These are phyloP conservation scores for Scenedesmus sp. DNA, from an alignment of 163 green algal species.

Conservation along the genomic window DNA sequence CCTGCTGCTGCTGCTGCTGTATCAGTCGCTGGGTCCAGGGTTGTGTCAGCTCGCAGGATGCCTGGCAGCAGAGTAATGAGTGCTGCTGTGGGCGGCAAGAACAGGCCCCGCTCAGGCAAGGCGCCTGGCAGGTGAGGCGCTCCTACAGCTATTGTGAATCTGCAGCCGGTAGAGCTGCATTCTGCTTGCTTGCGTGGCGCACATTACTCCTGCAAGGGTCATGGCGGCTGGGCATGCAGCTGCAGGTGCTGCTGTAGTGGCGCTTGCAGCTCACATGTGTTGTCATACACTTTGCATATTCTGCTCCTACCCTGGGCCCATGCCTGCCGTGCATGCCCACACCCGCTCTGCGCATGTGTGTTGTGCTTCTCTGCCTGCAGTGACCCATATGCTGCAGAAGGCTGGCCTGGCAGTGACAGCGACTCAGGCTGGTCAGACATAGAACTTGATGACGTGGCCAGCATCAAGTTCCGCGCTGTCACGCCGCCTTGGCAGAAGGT, in stretches of 20 bases:
- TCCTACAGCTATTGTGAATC: neutral
- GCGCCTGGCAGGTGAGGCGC: neutral
- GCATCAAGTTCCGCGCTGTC: slow-evolving; percentile 61
- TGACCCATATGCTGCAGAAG: neutral
- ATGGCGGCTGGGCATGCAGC: too few species aligned
- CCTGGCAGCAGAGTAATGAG: slow-evolving; percentile 15
- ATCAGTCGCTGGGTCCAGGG: neutral
- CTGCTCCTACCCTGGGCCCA: too few species aligned
- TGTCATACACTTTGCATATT: too few species aligned
- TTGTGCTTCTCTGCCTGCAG: neutral
- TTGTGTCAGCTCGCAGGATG: neutral
- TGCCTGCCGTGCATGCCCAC: neutral
- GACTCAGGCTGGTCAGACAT: slow-evolving; percentile 63
- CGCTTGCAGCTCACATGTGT: too few species aligned
- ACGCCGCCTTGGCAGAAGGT: slow-evolving; percentile 65
- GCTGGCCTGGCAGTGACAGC: neutral
- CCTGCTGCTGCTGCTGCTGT: neutral
- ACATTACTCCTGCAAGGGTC: neutral
- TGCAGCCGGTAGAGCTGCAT: too few species aligned
- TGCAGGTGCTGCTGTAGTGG: too few species aligned
- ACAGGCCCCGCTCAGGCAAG: neutral
- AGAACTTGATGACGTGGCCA: slow-evolving; percentile 66
- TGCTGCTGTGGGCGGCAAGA: neutral
- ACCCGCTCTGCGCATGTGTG: neutral
- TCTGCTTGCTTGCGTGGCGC: neutral